These are phyloP conservation scores for Scenedesmus sp. DNA, from an alignment of 163 green algal species.

Conservation along the genomic window DNA sequence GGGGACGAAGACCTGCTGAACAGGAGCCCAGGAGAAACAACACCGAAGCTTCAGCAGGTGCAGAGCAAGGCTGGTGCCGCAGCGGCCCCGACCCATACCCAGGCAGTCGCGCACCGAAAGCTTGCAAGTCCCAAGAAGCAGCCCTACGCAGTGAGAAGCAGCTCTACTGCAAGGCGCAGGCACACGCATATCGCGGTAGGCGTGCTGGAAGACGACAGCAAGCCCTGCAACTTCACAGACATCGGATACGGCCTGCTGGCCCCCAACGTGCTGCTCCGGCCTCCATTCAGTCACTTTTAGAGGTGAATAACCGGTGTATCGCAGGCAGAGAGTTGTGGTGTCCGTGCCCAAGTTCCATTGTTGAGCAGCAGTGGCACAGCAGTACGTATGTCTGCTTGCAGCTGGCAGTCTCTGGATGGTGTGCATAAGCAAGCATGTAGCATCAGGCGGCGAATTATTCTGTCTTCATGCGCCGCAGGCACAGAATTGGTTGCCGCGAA, in stretches of 20 bases:
- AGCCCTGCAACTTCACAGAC: constrained; percentile 33
- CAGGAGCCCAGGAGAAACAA: not conserved
- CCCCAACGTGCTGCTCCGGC: constrained; percentile 29
- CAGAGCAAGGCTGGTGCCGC: not conserved
- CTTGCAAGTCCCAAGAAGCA: not conserved
- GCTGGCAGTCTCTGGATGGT: not conserved
- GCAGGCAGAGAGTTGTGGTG: not conserved
- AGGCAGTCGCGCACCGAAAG: not conserved
- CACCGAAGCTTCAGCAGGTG: not conserved
- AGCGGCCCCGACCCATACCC: not conserved
- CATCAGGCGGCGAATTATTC: not conserved
- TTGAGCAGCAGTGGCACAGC: not conserved
- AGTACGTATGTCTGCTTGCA: not conserved
- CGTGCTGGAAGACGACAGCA: constrained; percentile 46
- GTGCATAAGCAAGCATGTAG: not conserved
- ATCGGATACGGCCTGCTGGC: constrained; percentile 9
- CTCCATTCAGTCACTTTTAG: constrained; percentile 24
- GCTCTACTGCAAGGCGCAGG: not conserved
- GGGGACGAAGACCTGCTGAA: not conserved
- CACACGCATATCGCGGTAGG: not conserved
- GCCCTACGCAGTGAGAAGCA: not conserved
- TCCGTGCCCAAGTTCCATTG: not conserved
- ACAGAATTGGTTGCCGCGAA: not conserved
- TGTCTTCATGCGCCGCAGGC: not conserved
- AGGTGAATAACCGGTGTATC: not conserved